Percentiles rank a stretch among this genome's conserved stretches.
Conservation (phyloP, 2,329 filamentous ascomycete genomes). For the Canariomyces notabilis region DNA sequence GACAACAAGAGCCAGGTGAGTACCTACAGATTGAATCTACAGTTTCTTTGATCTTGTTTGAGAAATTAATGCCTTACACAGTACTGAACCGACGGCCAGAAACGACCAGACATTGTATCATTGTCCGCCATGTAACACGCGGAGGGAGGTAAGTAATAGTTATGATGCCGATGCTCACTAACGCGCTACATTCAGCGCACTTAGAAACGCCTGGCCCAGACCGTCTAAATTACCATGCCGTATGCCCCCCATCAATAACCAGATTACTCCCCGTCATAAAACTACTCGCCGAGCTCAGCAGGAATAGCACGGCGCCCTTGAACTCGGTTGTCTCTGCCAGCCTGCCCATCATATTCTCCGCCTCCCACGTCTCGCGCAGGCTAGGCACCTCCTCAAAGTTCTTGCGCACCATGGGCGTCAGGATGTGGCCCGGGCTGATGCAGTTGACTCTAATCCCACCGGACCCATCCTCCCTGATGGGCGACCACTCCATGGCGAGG, state of each 20-base stretch:
- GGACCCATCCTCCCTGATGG: conserved; percentile 37
- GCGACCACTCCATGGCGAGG: conserved; percentile 63
- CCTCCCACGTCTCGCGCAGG: conserved; percentile 62
- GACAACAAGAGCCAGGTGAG: too few relatives aligned
- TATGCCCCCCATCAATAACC: conserved; percentile 66
- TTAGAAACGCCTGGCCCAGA: neutral
- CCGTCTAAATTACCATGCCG: conserved; percentile 44
- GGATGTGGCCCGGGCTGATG: conserved; percentile 73
- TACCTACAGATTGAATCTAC: too few relatives aligned
- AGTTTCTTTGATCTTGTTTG: too few relatives aligned
- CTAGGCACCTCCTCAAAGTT: conserved; percentile 74
- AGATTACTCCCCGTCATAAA: conserved; percentile 67
- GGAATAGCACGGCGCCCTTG: conserved; percentile 63
- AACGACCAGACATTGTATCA: too few relatives aligned
- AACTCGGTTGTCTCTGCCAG: conserved; percentile 65
- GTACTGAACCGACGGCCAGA: too few relatives aligned
- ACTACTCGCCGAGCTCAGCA: conserved; percentile 60
- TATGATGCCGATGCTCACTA: neutral
- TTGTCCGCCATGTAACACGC: too few relatives aligned
- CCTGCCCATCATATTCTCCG: conserved; percentile 78
- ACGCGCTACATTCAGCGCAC: neutral
- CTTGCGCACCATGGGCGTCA: conserved; percentile 76
- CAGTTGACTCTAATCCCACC: conserved; percentile 75
- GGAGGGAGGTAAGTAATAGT: too few relatives aligned
- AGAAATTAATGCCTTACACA: too few relatives aligned